Conservation (phyloP, 2,329 filamentous ascomycete species). For the Parascedosporium putredinis region DNA sequence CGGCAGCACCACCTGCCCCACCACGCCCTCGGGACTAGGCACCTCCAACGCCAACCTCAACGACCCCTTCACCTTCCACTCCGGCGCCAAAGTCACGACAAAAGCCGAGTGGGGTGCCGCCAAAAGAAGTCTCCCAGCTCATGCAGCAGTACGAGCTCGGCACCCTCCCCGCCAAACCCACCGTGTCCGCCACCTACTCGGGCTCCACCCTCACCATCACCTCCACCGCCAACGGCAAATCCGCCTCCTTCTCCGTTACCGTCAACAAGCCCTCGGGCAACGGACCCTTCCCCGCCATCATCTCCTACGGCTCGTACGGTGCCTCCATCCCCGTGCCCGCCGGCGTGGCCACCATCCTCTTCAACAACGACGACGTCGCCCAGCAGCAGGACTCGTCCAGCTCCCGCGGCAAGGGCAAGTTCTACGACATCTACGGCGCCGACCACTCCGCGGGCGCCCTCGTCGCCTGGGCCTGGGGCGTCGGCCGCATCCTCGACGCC, state of each 20-base stretch:
- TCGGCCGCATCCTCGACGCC: slow-evolving; percentile 36
- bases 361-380: slow-evolving; percentile 48
- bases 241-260: slow-evolving; percentile 21
- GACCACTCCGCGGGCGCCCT: slow-evolving; percentile 19
- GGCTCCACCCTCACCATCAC: slow-evolving; percentile 2
- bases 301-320: slow-evolving; percentile 41
- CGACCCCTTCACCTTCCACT: slow-evolving; percentile 29
- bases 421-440: slow-evolving; percentile 47
- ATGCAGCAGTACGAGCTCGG: slow-evolving; percentile 29
- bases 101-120: slow-evolving; percentile 29
- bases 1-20: neutral
- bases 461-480: slow-evolving; percentile 40
- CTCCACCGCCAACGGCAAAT: slow-evolving; percentile 9
- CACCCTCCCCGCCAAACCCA: slow-evolving; percentile 22
- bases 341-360: slow-evolving; percentile 45
- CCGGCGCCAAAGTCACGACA: slow-evolving; percentile 25
- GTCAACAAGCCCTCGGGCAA: slow-evolving; percentile 19
- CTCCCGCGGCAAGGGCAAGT: slow-evolving; percentile 45
- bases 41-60: slow-evolving; percentile 4
- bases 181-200: slow-evolving; percentile 8
- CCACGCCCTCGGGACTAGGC: neutral
- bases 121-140: slow-evolving; percentile 26
- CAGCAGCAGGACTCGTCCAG: slow-evolving; percentile 27
- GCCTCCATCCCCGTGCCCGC: slow-evolving; percentile 43
- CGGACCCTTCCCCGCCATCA: slow-evolving; percentile 35